Percentiles rank a stretch among this genome's conserved stretches.
Evolutionary conservation across 2,329 filamentous ascomycete genomes (phyloP).

Genomic region (Botryotinia convoluta): DNA sequence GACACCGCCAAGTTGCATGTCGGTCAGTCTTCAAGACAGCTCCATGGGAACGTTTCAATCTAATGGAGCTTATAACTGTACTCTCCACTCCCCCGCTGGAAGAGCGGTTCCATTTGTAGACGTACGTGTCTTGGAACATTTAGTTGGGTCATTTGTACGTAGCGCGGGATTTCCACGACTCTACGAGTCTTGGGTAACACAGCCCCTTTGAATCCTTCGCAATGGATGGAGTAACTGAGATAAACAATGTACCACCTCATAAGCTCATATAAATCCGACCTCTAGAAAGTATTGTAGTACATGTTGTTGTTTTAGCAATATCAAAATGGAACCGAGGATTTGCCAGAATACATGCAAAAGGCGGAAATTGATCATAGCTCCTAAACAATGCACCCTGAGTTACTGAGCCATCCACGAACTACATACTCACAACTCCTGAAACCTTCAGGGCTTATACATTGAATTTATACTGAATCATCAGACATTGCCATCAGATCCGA

Average conservation of each 20-base stretch:
- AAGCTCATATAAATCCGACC: background rate
- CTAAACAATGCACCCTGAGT: background rate
- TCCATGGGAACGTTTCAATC: background rate
- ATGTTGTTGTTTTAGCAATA: background rate
- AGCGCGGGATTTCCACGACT: background rate
- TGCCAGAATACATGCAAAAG: background rate
- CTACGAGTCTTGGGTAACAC: background rate
- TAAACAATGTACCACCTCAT: background rate
- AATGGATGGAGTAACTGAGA: background rate
- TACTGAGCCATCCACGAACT: background rate
- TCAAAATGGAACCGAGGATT: constrained; percentile 2
- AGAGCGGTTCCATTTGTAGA: background rate
- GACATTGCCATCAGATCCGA: background rate
- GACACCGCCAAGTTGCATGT: background rate
- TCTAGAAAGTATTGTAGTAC: background rate
- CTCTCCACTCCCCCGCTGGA: background rate
- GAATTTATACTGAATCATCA: constrained; percentile 1
- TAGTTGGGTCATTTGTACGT: background rate
- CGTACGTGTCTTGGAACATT: background rate
- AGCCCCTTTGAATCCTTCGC: background rate
- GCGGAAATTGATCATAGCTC: constrained; percentile 1
- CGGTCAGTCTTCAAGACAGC: background rate
- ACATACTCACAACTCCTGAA: background rate
- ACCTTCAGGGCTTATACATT: background rate
- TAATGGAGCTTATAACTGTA: background rate